phyloP scores from a whole-genome alignment of 129 eudicot species.

The Flaveria brownii region DNA sequence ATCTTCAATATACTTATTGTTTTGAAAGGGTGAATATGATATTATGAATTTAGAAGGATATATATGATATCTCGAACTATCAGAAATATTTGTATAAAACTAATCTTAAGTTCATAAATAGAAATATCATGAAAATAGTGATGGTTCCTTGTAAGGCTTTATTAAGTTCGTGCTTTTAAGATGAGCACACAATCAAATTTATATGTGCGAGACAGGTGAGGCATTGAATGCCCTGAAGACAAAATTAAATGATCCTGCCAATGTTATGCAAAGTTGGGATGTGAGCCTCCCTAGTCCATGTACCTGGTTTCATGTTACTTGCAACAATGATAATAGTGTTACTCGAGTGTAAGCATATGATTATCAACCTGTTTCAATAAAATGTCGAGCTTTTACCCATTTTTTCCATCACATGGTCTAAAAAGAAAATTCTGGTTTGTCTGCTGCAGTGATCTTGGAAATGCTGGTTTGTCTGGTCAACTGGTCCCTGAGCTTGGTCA shows the following conservation, averaged over 20 bases:
- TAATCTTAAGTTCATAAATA: neutral
- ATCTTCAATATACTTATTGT: too few relatives aligned
- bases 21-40: neutral
- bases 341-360: conserved; percentile 59
- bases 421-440: conserved; percentile 12
- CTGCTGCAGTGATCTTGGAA: conserved; percentile 76
- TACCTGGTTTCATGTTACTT: conserved; percentile 89
- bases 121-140: neutral
- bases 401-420: conserved; percentile 2
- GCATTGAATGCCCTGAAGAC: conserved; percentile 58
- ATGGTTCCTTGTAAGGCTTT: neutral
- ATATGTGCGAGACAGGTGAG: conserved; percentile 57
- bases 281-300: conserved; percentile 70
- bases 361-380: neutral
- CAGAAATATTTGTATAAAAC: neutral
- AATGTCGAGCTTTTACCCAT: neutral
- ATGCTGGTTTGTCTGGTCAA: conserved; percentile 71
- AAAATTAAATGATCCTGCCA: conserved; percentile 57
- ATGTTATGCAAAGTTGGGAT: conserved; percentile 89
- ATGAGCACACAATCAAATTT: neutral
- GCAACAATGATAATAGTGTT: conserved; percentile 61
- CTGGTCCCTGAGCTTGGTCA: conserved; percentile 73
- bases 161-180: neutral
- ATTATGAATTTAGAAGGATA: neutral
- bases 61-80: neutral